Evolutionary conservation across 768 basidiomycete genomes (phyloP).

Genomic region (Inosperma sp.): DNA sequence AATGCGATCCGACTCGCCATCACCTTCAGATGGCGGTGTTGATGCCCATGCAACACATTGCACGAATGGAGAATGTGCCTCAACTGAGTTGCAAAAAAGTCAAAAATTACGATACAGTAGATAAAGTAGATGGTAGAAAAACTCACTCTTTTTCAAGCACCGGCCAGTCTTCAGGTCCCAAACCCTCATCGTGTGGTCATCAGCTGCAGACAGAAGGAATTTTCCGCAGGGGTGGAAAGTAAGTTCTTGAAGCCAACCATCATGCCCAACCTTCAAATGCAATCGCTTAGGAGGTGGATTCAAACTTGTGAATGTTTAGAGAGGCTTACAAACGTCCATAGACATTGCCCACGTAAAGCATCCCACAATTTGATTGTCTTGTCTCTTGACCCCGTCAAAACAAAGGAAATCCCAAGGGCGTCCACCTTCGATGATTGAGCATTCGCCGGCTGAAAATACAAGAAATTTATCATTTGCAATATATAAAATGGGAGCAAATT

Average conservation of each 20-base stretch:
- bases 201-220: slow-evolving; percentile 84
- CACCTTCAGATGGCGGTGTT: slow-evolving; percentile 31
- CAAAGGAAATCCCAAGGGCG: slow-evolving; percentile 41
- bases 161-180: slow-evolving; percentile 87
- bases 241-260: slow-evolving; percentile 87
- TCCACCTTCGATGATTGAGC: slow-evolving; percentile 27
- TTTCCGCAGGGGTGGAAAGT: slow-evolving; percentile 90
- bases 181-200: slow-evolving; percentile 86
- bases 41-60: slow-evolving; percentile 78
- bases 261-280: slow-evolving; percentile 58
- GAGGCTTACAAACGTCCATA: slow-evolving; percentile 63
- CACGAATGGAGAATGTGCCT: slow-evolving; percentile 84
- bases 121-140: not conserved
- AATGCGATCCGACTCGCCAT: slow-evolving; percentile 51
- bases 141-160: slow-evolving; percentile 60
- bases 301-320: not conserved
- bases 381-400: slow-evolving; percentile 83
- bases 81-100: slow-evolving; percentile 37
- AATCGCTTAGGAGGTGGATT: slow-evolving; percentile 9
- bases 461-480: not conserved
- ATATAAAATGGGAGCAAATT: slow-evolving; percentile 18
- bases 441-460: slow-evolving; percentile 18
- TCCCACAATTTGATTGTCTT: slow-evolving; percentile 94
- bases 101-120: not conserved
- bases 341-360: slow-evolving; percentile 70